Conservation (phyloP, 495 filamentous ascomycete genomes). For the Daldinia vernicosa region DNA sequence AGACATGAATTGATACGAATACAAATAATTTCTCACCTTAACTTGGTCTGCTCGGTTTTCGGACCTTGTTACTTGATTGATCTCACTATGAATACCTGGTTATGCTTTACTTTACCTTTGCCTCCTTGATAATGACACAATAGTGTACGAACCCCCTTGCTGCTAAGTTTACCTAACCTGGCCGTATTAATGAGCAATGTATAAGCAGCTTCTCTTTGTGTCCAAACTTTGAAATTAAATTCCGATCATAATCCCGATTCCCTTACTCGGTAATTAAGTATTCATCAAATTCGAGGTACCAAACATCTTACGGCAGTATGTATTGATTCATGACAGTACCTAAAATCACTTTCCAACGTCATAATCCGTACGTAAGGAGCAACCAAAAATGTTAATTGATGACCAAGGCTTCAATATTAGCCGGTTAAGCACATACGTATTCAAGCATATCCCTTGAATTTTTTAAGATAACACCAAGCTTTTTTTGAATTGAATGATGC, state of each 20-base stretch:
- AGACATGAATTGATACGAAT: conserved; percentile 38
- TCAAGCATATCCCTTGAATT: background rate
- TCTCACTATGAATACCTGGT: background rate
- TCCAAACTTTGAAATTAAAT: too few relatives aligned
- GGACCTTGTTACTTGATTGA: background rate
- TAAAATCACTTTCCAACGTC: background rate
- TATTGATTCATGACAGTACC: background rate
- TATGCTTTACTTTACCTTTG: background rate
- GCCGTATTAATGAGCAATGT: background rate
- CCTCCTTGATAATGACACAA: background rate
- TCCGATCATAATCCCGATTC: background rate
- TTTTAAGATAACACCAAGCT: background rate
- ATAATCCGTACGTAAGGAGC: background rate
- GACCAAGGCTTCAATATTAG: background rate
- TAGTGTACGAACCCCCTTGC: background rate
- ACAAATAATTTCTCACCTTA: background rate
- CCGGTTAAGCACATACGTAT: background rate
- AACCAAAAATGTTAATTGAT: background rate
- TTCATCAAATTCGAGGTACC: background rate
- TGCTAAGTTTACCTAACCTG: background rate
- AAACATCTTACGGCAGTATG: background rate
- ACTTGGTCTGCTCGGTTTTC: background rate
- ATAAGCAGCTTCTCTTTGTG: too few relatives aligned
- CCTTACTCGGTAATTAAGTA: background rate
- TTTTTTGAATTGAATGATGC: background rate